These are phyloP conservation scores for Pseudomonodictys pantanalensis DNA, from an alignment of 495 filamentous ascomycete species.

Conservation along the genomic window DNA sequence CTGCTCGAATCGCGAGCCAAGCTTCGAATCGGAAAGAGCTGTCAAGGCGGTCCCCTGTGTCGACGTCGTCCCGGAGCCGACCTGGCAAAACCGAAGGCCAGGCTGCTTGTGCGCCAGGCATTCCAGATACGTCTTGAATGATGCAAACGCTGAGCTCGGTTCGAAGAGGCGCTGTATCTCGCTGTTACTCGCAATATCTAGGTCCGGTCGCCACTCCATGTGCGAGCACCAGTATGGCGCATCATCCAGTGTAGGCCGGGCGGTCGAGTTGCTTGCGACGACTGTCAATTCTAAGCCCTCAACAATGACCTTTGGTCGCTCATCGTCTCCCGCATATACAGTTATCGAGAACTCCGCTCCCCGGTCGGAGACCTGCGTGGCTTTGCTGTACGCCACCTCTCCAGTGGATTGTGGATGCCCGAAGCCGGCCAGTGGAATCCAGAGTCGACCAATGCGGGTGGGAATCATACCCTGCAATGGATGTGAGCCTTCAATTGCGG, in stretches of 20 bases:
- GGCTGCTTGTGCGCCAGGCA: background rate
- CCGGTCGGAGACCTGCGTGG: background rate
- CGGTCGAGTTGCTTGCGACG: background rate
- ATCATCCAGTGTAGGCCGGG: background rate
- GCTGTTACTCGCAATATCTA: background rate
- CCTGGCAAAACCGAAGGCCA: background rate
- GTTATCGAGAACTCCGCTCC: background rate
- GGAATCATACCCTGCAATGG: background rate
- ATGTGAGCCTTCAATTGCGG: background rate
- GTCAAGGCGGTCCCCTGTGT: background rate
- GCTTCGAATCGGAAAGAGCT: background rate
- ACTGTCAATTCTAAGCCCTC: conserved; percentile 7
- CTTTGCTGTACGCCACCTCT: background rate
- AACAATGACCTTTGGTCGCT: background rate
- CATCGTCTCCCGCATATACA: background rate
- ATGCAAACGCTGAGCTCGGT: background rate
- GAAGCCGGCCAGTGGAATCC: background rate
- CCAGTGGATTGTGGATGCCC: background rate
- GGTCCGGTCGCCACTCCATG: conserved; percentile 2
- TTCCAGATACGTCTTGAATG: background rate
- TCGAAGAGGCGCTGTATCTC: background rate
- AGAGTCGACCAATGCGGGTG: background rate
- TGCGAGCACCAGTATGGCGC: background rate
- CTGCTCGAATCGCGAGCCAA: background rate
- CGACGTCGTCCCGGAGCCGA: background rate